Conservation (phyloP, 2,329 filamentous ascomycete species). For the Fusarium illudens region DNA sequence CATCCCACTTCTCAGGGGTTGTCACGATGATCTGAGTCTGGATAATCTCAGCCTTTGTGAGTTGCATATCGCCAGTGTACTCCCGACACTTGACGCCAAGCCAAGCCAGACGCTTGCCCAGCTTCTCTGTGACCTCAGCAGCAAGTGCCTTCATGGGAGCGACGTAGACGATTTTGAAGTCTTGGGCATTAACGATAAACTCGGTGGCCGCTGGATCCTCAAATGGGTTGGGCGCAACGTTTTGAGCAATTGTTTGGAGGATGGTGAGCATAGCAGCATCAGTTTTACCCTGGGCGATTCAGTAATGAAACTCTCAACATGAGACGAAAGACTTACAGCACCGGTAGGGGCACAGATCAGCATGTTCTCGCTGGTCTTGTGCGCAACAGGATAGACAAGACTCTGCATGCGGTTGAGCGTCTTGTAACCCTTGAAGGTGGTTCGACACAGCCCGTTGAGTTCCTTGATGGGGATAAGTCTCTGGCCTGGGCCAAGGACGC, state of each 20-base stretch:
- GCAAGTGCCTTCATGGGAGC: conserved; percentile 99
- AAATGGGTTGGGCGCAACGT: conserved; percentile 80
- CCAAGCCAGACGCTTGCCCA: conserved; percentile 92
- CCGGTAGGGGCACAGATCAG: conserved; percentile 97
- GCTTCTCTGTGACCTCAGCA: conserved; percentile 93
- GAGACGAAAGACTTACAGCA: conserved; percentile 64
- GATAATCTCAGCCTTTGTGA: conserved; percentile 95
- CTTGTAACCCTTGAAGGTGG: conserved; percentile 96
- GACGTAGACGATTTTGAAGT: conserved; percentile 99
- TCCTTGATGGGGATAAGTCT: conserved; percentile 81
- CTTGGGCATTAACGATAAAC: conserved; percentile 82
- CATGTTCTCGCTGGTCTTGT: conserved; percentile 98
- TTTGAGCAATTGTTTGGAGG: conserved; percentile 87
- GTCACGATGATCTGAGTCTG: conserved; percentile 98
- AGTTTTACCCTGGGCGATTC: conserved; percentile 77
- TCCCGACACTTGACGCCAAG: conserved; percentile 91
- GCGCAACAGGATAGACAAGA: conserved; percentile 92
- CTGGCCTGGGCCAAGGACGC: conserved; percentile 74
- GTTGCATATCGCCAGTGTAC: conserved; percentile 97
- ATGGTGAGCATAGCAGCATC: conserved; percentile 98
- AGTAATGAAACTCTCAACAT: conserved; percentile 3
- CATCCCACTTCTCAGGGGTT: conserved; percentile 99
- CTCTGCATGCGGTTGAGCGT: conserved; percentile 97
- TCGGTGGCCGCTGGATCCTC: conserved; percentile 77
- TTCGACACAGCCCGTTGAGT: conserved; percentile 86